phyloP scores from a whole-genome alignment of 1,139 yeast genomes.

The Yamadazyma oceani region DNA sequence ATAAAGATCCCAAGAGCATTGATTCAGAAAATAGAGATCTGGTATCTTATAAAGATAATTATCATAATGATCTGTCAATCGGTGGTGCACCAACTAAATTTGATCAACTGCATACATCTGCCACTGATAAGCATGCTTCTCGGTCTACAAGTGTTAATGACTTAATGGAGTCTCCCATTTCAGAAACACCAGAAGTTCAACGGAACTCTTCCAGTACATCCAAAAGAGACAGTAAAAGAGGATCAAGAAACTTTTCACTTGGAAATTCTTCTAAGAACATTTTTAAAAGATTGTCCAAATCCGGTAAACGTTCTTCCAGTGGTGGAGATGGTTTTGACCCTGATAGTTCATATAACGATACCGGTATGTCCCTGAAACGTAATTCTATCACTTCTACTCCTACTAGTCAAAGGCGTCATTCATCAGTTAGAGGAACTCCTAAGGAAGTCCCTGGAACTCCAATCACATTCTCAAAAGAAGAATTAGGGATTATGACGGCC shows the following conservation, averaged over 20 bases:
- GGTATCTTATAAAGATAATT: conserved; percentile 14
- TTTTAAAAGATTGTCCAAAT: conserved; percentile 36
- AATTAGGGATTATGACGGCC: conserved; percentile 59
- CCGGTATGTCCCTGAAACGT: conserved; percentile 15
- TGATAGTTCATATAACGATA: conserved; percentile 1
- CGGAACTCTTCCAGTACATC: conserved; percentile 1
- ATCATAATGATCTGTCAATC: conserved; percentile 24
- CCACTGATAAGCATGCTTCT: background rate
- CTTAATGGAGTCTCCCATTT: conserved; percentile 6
- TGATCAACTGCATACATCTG: conserved; percentile 8
- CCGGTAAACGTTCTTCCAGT: conserved; percentile 20
- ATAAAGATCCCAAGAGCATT: conserved; percentile 9
- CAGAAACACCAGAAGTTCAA: conserved; percentile 5
- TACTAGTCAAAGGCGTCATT: conserved; percentile 10
- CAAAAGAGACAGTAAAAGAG: conserved; percentile 13
- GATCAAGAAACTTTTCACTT: conserved; percentile 27
- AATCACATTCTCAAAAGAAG: conserved; percentile 52
- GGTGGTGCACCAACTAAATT: conserved; percentile 23
- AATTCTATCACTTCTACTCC: conserved; percentile 16
- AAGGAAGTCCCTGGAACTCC: conserved; percentile 6
- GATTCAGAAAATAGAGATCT: conserved; percentile 21
- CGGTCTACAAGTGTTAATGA: conserved; percentile 2
- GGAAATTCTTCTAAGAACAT: conserved; percentile 31
- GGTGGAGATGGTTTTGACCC: conserved; percentile 11
- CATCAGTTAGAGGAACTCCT: conserved; percentile 7